phyloP scores from a whole-genome alignment of 768 basidiomycete species.

The Grammothele lineata region DNA sequence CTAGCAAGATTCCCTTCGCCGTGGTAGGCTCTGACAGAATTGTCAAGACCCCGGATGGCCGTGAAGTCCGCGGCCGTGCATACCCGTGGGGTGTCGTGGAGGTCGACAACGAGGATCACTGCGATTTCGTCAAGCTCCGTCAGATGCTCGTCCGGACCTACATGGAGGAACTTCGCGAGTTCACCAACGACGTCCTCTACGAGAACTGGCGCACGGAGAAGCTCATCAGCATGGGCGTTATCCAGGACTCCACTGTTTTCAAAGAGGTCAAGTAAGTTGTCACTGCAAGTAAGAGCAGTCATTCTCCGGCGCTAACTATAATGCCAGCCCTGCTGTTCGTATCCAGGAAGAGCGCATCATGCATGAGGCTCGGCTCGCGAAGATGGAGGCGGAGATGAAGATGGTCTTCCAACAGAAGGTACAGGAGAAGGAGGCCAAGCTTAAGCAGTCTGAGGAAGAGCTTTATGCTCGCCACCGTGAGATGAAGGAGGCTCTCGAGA shows the following conservation, averaged over 20 bases:
- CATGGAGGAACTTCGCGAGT: conserved; percentile 98
- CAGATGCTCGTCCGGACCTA: conserved; percentile 99
- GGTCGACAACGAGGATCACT: conserved; percentile 98
- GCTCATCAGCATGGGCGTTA: conserved; percentile 93
- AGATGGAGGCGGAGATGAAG: conserved; percentile 99
- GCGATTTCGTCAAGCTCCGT: conserved; percentile 98
- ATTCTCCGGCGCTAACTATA: too few relatives aligned
- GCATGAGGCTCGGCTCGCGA: conserved; percentile 95
- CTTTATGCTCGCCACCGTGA: conserved; percentile 97
- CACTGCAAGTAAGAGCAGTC: not conserved
- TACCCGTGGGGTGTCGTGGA: conserved; percentile 99
- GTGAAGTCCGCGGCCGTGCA: conserved; percentile 87
- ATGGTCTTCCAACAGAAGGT: conserved; percentile 99
- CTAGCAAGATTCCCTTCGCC: conserved; percentile 97
- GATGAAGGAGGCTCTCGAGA: conserved; percentile 99
- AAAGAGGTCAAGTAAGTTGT: conserved; percentile 95
- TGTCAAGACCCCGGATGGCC: conserved; percentile 81
- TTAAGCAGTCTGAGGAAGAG: conserved; percentile 99
- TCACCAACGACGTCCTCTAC: conserved; percentile 93
- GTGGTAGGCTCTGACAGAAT: conserved; percentile 91
- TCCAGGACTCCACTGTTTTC: conserved; percentile 97
- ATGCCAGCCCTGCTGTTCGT: conserved; percentile 83
- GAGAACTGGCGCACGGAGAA: conserved; percentile 99
- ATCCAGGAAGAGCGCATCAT: conserved; percentile 93
- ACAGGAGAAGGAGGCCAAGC: conserved; percentile 97